Evolutionary conservation across 2,329 filamentous ascomycete genomes (phyloP), one percentile per base, ranked within the genome.

Genomic region (Colletotrichum cordylinicola): DNA sequence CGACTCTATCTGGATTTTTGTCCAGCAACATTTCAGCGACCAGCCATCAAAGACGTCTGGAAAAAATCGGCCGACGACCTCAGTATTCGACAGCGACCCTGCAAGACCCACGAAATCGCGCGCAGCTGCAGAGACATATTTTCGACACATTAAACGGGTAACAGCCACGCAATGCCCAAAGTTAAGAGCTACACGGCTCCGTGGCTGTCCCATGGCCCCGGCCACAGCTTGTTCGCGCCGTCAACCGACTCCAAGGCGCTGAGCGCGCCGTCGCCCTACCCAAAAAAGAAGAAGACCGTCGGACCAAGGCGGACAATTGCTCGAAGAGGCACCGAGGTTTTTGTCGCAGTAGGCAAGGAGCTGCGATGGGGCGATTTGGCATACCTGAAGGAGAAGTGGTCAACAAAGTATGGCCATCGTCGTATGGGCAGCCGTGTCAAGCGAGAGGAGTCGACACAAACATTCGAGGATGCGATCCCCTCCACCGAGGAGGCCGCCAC

Each of bases 291-390:
- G 79, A 69, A 83, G 2, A 80, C 83, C 24, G 81, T 83, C 2
- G 90, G 91, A 21, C 90, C 92, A 12, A 87, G 89, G 73, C 85
- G 91, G 78, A 96, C 93, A 1, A 93, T 98, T 80, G 96, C 96
- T 12, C 92, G 91, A 66, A 90, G 96, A 75, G 96, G 94, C 18
- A 95, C 94, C 1, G 96, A 99, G 81, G 88, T 98, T 12, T 98
- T 98, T 82, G 93, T 95, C 15, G 96, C 96, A 24, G 93, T 94
- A 55, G 96, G 96, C 65, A 96, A 94, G 80, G 95, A 98, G 84
- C 94, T 99, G 77, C 91, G 96, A 83, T 99, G 97, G 96, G 93
- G 94, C 12, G 95, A 98, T 84, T 86, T 99, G 71, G 91, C 92
- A 67, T 91, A 93, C 75, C 84, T 98, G 81, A 98, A 98, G 86